A percentile compares a stretch with the other conserved stretches of the same genome.
These are phyloP conservation scores for Astraeus odoratus DNA, from an alignment of 768 basidiomycete species.

Conservation along the genomic window DNA sequence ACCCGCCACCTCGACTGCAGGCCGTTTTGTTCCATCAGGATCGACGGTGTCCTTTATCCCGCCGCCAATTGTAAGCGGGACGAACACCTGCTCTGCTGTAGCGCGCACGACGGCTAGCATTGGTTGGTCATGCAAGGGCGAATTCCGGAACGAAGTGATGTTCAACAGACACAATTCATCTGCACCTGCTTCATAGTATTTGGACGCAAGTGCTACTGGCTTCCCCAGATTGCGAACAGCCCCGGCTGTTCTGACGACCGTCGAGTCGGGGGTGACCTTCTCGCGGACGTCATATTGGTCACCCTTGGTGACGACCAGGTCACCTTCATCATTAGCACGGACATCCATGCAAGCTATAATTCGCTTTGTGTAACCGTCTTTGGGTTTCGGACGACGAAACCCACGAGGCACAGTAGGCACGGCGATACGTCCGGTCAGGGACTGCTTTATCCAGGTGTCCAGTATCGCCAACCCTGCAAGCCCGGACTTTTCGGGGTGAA, in stretches of 20 bases:
- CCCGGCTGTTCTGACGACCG: conserved; percentile 46
- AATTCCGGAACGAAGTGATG: conserved; percentile 98
- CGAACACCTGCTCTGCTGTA: conserved; percentile 85
- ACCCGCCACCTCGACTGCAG: conserved; percentile 90
- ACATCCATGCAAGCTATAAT: conserved; percentile 98
- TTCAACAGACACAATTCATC: conserved; percentile 98
- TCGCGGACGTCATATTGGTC: conserved; percentile 99
- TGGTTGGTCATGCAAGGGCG: conserved; percentile 91
- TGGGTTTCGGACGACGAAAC: conserved; percentile 33
- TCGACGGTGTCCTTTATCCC: conserved; percentile 96
- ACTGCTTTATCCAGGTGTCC: conserved; percentile 67
- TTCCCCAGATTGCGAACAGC: conserved; percentile 96
- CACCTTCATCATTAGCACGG: conserved; percentile 90
- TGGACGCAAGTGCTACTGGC: conserved; percentile 83
- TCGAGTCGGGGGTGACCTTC: conserved; percentile 33
- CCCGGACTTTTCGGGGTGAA: conserved; percentile 98
- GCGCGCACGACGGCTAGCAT: conserved; percentile 94
- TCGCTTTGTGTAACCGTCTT: conserved; percentile 80
- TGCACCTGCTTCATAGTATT: conserved; percentile 83
- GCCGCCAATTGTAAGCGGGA: conserved; percentile 97
- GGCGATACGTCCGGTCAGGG: conserved; percentile 34
- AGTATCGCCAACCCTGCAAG: conserved; percentile 76
- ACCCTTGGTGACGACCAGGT: conserved; percentile 98
- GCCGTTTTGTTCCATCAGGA: conserved; percentile 84
- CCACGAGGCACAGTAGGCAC: conserved; percentile 29